Conservation (phyloP, 2,329 filamentous ascomycete genomes). For the Curvularia eragrostidis region DNA sequence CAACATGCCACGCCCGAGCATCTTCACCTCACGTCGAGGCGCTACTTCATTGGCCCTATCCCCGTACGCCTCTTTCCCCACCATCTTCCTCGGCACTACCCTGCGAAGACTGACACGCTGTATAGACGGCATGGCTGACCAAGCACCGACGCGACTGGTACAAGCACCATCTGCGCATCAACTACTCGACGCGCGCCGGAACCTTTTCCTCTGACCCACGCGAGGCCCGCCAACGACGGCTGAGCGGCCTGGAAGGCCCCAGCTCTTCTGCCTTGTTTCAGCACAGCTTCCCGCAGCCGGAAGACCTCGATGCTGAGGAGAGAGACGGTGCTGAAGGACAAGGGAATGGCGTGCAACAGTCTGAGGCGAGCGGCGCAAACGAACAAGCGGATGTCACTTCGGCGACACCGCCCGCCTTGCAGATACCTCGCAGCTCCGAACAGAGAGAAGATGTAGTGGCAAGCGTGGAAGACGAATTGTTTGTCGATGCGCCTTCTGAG, state of each 20-base stretch:
- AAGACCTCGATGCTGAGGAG: conserved; percentile 42
- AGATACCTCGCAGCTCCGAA: conserved; percentile 38
- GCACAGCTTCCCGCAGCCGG: conserved; percentile 54
- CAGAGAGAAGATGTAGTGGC: conserved; percentile 30
- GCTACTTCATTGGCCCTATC: conserved; percentile 70
- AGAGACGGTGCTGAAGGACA: conserved; percentile 4
- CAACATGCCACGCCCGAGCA: conserved; percentile 68
- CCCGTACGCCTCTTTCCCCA: conserved; percentile 49
- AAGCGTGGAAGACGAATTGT: conserved; percentile 13
- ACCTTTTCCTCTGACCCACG: conserved; percentile 61
- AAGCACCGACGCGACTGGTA: conserved; percentile 70
- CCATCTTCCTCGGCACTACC: conserved; percentile 17
- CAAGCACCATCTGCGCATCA: conserved; percentile 56
- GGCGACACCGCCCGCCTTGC: conserved; percentile 37
- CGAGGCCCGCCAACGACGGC: conserved; percentile 52
- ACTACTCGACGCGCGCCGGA: conserved; percentile 53
- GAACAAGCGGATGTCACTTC: conserved; percentile 26
- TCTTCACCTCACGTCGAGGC: conserved; percentile 65
- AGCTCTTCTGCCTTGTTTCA: conserved; percentile 48
- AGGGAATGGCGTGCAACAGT: conserved; percentile 19
- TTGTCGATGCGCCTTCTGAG: conserved; percentile 43
- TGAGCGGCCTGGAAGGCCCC: conserved; percentile 52
- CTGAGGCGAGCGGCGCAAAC: conserved; percentile 20
- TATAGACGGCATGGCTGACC: conserved; percentile 65
- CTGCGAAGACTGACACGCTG: conserved; percentile 10